Evolutionary conservation across 441 rosid genomes (phyloP).

Genomic region (Pelargonium fulgidum): DNA sequence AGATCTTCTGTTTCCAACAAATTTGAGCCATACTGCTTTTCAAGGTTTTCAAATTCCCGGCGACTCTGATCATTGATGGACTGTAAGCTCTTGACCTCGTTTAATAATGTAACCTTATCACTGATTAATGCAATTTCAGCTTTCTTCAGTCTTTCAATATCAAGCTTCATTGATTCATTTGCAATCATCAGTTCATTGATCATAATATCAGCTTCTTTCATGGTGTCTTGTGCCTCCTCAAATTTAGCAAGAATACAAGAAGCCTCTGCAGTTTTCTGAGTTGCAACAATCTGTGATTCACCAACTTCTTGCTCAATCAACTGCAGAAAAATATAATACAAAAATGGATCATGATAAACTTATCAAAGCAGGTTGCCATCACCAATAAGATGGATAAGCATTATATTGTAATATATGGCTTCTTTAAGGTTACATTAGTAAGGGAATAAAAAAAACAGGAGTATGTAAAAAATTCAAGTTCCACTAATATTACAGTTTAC

Average conservation of each 20-base stretch:
- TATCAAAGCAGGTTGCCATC: background rate
- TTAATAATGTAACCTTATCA: constrained; percentile 51
- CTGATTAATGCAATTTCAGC: constrained; percentile 34
- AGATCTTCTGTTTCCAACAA: constrained; percentile 50
- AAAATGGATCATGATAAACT: constrained; percentile 1
- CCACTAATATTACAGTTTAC: constrained; percentile 26
- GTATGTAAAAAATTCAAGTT: background rate
- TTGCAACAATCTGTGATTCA: constrained; percentile 58
- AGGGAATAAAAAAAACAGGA: background rate
- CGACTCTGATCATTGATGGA: constrained; percentile 43
- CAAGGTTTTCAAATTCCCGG: constrained; percentile 51
- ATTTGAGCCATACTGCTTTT: constrained; percentile 53
- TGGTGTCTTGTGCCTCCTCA: constrained; percentile 81
- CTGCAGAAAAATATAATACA: constrained; percentile 33
- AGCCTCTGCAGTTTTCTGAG: constrained; percentile 59
- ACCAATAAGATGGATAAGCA: background rate
- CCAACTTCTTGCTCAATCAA: constrained; percentile 67
- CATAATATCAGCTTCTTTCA: constrained; percentile 83
- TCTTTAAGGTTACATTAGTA: background rate
- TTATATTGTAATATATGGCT: too few relatives aligned
- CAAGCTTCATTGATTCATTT: constrained; percentile 69
- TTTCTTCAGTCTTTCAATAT: constrained; percentile 48
- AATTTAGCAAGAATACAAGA: constrained; percentile 68
- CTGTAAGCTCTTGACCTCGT: constrained; percentile 52
- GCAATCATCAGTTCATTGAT: constrained; percentile 77